A percentile compares a stretch with the other conserved stretches of the same genome.
Evolutionary conservation across 495 filamentous ascomycete genomes (phyloP).

Genomic region (Hypoxylon subgilvum): DNA sequence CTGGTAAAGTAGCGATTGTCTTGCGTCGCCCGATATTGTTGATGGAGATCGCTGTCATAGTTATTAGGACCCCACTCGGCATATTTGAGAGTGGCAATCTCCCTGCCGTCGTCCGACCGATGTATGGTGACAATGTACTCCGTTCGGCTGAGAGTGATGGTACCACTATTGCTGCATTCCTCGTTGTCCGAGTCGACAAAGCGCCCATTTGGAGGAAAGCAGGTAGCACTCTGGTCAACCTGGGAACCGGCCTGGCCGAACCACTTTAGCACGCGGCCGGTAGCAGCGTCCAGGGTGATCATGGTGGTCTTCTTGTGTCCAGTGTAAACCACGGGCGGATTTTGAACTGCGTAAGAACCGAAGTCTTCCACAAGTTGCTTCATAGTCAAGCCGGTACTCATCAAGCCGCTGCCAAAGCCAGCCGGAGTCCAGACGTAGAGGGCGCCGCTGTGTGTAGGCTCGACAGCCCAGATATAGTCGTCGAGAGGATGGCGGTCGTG

Average conservation of each 20-base stretch:
- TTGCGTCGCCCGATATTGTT: constrained; percentile 77
- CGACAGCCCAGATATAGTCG: constrained; percentile 94
- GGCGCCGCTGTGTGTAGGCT: constrained; percentile 84
- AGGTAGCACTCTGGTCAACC: constrained; percentile 59
- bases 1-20: constrained; percentile 89
- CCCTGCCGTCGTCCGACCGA: constrained; percentile 72
- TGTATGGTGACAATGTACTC: constrained; percentile 90
- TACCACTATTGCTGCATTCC: constrained; percentile 73
- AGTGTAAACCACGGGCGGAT: constrained; percentile 81
- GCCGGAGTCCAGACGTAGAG: constrained; percentile 86
- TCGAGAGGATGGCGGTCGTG: constrained; percentile 68
- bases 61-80: constrained; percentile 96
- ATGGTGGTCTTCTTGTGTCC: constrained; percentile 89
- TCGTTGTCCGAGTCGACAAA: constrained; percentile 62
- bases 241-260: constrained; percentile 53
- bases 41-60: constrained; percentile 83
- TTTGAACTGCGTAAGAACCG: constrained; percentile 68
- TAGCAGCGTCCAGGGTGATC: constrained; percentile 85
- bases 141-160: constrained; percentile 78
- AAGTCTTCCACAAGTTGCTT: constrained; percentile 81
- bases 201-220: constrained; percentile 64
- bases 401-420: constrained; percentile 70
- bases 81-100: constrained; percentile 88
- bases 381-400: constrained; percentile 82
- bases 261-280: constrained; percentile 69